Evolutionary conservation across 192 early-diverging fungal genomes (phyloP).

Genomic region (Backusella sp.): DNA sequence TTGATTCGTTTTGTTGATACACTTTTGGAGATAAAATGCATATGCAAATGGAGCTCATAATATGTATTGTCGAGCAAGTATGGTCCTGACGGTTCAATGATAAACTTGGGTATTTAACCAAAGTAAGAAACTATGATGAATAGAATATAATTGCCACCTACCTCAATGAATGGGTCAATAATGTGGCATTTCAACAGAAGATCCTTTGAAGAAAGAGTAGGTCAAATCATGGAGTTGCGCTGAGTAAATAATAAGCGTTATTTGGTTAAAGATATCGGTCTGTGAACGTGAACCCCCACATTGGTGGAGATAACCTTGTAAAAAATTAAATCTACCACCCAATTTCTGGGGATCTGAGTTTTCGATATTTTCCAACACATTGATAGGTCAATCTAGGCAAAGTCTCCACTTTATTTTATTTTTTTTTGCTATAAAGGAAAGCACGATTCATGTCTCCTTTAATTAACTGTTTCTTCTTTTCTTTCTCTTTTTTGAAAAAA

Average conservation of each 20-base stretch:
- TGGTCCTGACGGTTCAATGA: not conserved
- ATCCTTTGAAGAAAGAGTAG: not conserved
- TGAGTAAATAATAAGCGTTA: not conserved
- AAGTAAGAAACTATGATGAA: not conserved
- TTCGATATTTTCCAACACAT: not conserved
- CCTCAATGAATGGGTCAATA: not conserved
- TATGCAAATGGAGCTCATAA: not conserved
- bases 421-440: conserved; percentile 3
- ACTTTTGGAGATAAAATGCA: not conserved
- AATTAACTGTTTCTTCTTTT: conserved; percentile 19
- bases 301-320: not conserved
- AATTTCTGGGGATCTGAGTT: conserved; percentile 18
- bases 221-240: not conserved
- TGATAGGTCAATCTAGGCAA: not conserved
- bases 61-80: not conserved
- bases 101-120: not conserved
- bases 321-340: conserved; percentile 10
- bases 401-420: not conserved
- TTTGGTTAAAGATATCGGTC: not conserved
- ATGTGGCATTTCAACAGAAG: not conserved
- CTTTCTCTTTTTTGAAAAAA: conserved; percentile 11
- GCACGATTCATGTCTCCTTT: conserved; percentile 1
- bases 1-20: not conserved
- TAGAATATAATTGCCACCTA: not conserved
- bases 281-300: conserved; percentile 4